phyloP scores from a whole-genome alignment of 768 basidiomycete genomes.

The Panaeolus cyanescens region DNA sequence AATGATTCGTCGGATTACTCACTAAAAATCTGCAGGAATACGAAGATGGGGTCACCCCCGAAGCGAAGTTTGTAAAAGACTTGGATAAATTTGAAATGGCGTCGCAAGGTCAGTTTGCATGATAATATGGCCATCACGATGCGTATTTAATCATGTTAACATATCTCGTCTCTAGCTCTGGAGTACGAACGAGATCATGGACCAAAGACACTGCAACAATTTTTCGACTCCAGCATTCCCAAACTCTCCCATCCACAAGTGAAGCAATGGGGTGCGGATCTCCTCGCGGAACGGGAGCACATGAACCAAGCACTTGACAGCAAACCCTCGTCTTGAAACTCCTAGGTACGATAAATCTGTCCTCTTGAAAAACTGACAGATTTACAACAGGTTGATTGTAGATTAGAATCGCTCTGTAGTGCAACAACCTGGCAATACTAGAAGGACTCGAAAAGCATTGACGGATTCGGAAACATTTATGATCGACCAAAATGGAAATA shows the following conservation, averaged over 20 bases:
- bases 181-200: slow-evolving; percentile 69
- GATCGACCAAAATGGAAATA: too few species aligned
- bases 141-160: too few species aligned
- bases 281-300: slow-evolving; percentile 49
- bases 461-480: too few species aligned
- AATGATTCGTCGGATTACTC: background rate
- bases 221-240: slow-evolving; percentile 83
- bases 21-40: slow-evolving; percentile 61
- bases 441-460: too few species aligned
- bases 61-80: slow-evolving; percentile 90
- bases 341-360: too few species aligned
- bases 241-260: slow-evolving; percentile 72
- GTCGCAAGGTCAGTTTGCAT: slow-evolving; percentile 58
- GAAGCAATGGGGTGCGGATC: slow-evolving; percentile 64
- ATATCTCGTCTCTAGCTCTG: too few species aligned
- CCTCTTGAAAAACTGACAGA: too few species aligned
- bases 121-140: background rate
- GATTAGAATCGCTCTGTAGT: too few species aligned
- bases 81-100: slow-evolving; percentile 88
- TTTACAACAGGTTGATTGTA: too few species aligned
- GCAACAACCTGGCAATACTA: too few species aligned
- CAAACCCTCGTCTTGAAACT: background rate
- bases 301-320: slow-evolving; percentile 2
- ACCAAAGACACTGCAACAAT: slow-evolving; percentile 58
- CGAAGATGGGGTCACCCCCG: slow-evolving; percentile 69